phyloP scores from a whole-genome alignment of 345 rosid genomes.

The Salix brachista region DNA sequence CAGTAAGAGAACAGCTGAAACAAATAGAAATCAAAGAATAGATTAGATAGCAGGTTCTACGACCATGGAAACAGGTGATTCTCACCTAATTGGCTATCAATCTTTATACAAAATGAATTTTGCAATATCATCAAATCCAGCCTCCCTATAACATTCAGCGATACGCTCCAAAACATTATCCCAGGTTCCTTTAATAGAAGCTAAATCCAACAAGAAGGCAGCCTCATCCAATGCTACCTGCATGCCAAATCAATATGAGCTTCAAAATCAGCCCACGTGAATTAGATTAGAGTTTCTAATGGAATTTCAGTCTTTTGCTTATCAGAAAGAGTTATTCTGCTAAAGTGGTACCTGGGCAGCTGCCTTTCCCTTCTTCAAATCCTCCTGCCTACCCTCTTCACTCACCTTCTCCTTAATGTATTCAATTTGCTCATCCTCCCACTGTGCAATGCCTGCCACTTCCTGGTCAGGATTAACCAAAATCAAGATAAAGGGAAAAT shows the following conservation, averaged over 20 bases:
- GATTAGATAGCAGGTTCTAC: neutral
- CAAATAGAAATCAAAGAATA: neutral
- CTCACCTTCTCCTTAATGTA: slow-evolving; percentile 72
- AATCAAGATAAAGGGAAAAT: neutral
- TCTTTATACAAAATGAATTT: slow-evolving; percentile 55
- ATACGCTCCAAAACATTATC: slow-evolving; percentile 43
- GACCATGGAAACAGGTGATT: neutral
- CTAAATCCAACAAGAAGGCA: slow-evolving; percentile 86
- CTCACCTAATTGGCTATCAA: slow-evolving; percentile 17
- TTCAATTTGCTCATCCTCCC: slow-evolving; percentile 94
- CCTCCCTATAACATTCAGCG: slow-evolving; percentile 70
- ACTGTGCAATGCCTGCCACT: slow-evolving; percentile 66
- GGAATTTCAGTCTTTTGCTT: neutral
- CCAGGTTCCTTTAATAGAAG: slow-evolving; percentile 85
- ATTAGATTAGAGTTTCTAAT: neutral
- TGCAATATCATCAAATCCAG: slow-evolving; percentile 59
- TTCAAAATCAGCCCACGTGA: neutral
- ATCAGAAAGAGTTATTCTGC: neutral
- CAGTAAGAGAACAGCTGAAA: neutral
- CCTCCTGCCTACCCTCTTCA: slow-evolving; percentile 72
- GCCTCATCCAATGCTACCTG: slow-evolving; percentile 76
- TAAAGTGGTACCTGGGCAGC: slow-evolving; percentile 52
- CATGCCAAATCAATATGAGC: neutral
- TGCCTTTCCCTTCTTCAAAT: slow-evolving; percentile 80
- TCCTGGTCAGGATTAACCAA: slow-evolving; percentile 37